Base-by-base conservation (phyloP, 345 rosid genomes). In the Corymbia maculata region DNA sequence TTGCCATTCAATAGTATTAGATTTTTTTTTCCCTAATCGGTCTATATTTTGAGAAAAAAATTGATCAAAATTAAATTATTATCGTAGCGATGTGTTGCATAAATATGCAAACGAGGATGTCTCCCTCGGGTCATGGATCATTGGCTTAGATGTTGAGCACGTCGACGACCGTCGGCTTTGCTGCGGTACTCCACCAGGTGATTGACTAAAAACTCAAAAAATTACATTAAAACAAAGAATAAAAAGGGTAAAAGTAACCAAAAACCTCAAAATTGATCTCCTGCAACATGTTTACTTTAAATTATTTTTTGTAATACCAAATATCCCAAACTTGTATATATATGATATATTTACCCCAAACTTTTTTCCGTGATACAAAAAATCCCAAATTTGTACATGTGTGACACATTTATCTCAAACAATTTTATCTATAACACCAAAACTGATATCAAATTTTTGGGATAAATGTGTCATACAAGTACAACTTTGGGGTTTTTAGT, bases 101-200 rank as follows among this genome's bases (percentile, higher is more conserved):
- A 91, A 92, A 86, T 93, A 89, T 55, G 93, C 93, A 0, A 93
- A 93, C 44, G 94, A 93, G 89, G 94, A 93, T 88, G 94, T 93
- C 86, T 93, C 94, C 2, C 51, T 93, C 3, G 94, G 94, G 85
- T 88, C 94, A 1, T 93, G 94, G 94, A 88, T 93, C 66, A 92
- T 93, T 15, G 94, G 94, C 79, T 80, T 93, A 15, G 93, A 93
- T 30, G 89, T 92, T 42, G 90, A 91, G 85, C 94, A 93, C 22
- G 88, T 93, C 51, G 91, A 93, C 26, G 93, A 93, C 16, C 91
- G 90, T 79, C 91, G 94, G 86, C 90, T 96, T 53, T 96, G 99
- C 85, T 97, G 99, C 59, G 94, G 95, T 61, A 96, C 98, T 49
- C 93, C 96, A 10, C 96, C 94, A 61, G 99, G 99, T 95, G 93